These are phyloP conservation scores for Nidularia pulvinata DNA, from an alignment of 768 basidiomycete genomes.

Conservation along the genomic window DNA sequence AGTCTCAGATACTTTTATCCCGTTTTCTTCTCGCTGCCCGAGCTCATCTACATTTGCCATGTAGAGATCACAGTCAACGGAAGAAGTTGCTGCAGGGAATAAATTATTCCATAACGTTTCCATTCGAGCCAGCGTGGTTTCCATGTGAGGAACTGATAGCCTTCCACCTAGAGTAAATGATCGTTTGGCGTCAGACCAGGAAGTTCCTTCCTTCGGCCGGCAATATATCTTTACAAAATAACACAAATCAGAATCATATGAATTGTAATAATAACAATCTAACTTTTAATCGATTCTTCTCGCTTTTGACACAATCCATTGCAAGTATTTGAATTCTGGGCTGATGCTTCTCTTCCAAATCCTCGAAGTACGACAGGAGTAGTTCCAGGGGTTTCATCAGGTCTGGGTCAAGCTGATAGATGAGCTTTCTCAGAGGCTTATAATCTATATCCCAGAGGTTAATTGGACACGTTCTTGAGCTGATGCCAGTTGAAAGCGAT, in stretches of 20 bases:
- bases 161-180: conserved; percentile 25
- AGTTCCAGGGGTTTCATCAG: conserved; percentile 19
- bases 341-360: conserved; percentile 12
- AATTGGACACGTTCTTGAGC: conserved; percentile 3
- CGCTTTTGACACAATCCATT: conserved; percentile 21
- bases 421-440: conserved; percentile 14
- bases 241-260: not conserved
- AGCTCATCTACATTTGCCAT: not conserved
- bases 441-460: conserved; percentile 20
- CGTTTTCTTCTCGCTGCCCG: not conserved
- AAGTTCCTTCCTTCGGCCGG: conserved; percentile 18
- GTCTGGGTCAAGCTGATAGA: conserved; percentile 17
- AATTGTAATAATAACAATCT: not conserved
- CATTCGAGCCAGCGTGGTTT: conserved; percentile 13
- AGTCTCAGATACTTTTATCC: conserved; percentile 3
- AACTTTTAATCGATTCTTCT: conserved; percentile 25
- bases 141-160: conserved; percentile 17
- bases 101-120: conserved; percentile 24
- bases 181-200: conserved; percentile 21
- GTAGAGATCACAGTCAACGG: conserved; percentile 15
- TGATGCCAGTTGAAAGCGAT: not conserved
- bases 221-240: conserved; percentile 20
- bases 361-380: conserved; percentile 20
- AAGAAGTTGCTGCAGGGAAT: conserved; percentile 22
- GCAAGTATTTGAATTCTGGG: conserved; percentile 24